phyloP scores from a whole-genome alignment of 108 stramenopile species.

The Bacterosira constricta region DNA sequence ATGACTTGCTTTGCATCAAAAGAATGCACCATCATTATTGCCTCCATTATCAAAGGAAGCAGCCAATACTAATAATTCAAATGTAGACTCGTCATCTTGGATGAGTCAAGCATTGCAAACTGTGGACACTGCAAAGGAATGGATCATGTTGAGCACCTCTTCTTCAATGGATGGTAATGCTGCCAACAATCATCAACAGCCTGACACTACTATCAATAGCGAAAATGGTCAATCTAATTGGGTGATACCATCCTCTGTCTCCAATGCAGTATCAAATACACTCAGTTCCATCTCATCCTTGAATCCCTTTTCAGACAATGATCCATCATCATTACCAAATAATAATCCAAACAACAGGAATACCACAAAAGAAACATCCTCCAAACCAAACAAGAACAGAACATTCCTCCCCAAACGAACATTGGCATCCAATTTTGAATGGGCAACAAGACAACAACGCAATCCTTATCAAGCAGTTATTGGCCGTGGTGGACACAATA shows the following conservation, averaged over 20 bases:
- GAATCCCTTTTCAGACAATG: neutral
- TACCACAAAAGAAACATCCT: neutral
- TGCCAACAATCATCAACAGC: neutral
- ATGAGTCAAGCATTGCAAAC: slow-evolving; percentile 18
- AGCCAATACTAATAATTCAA: neutral
- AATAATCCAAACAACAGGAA: no score
- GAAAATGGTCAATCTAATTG: neutral
- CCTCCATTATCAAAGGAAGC: neutral
- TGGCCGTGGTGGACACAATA: slow-evolving; percentile 28
- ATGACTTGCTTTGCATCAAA: no score
- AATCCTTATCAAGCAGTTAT: slow-evolving; percentile 34
- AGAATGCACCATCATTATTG: neutral
- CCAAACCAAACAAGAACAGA: no score
- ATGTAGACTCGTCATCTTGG: slow-evolving; percentile 16
- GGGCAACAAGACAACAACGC: slow-evolving; percentile 14
- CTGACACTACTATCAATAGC: no score
- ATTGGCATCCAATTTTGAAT: slow-evolving; percentile 35
- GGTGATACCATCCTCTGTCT: no score
- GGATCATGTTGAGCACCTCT: neutral
- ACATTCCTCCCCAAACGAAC: slow-evolving; percentile 26
- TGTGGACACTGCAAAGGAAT: slow-evolving; percentile 12
- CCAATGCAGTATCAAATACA: no score
- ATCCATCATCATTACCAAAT: neutral
- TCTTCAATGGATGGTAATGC: neutral
- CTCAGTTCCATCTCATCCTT: neutral